Percentiles rank a stretch among this genome's conserved stretches.
phyloP scores from a whole-genome alignment of 805 yeast genomes.

The Yamadazyma paraphyllophila region DNA sequence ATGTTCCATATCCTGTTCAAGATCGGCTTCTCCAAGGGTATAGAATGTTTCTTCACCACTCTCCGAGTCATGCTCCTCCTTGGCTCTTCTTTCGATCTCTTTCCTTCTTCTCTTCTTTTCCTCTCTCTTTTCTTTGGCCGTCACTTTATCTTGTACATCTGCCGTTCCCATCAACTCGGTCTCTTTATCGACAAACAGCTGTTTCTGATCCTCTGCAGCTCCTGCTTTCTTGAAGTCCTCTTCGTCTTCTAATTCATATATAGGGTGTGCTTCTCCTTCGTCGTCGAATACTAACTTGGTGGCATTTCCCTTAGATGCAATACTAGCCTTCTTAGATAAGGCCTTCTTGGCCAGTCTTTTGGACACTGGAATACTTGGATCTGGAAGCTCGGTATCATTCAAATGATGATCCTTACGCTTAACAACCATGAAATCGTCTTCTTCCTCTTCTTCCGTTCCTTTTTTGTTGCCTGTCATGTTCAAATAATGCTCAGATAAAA shows the following conservation, averaged over 20 bases:
- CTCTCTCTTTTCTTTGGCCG: conserved; percentile 72
- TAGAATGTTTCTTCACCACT: conserved; percentile 29
- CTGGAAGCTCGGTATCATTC: conserved; percentile 62
- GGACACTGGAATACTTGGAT: conserved; percentile 63
- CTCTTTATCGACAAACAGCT: conserved; percentile 65
- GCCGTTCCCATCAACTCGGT: conserved; percentile 63
- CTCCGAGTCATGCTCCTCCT: conserved; percentile 41
- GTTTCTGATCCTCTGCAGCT: conserved; percentile 66
- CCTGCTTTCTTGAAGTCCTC: conserved; percentile 78
- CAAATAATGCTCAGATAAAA: conserved; percentile 83
- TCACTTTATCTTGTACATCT: conserved; percentile 74
- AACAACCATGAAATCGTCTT: conserved; percentile 76
- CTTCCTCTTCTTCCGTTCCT: conserved; percentile 38
- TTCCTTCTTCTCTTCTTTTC: conserved; percentile 89
- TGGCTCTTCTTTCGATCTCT: conserved; percentile 63
- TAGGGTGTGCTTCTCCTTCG: conserved; percentile 87
- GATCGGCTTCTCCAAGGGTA: conserved; percentile 33
- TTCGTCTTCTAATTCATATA: conserved; percentile 88
- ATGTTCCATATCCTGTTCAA: conserved; percentile 46
- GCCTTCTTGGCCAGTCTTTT: conserved; percentile 85
- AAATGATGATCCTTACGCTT: conserved; percentile 76
- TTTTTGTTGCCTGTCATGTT: conserved; percentile 56
- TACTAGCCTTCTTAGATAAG: conserved; percentile 74
- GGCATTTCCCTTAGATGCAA: conserved; percentile 62
- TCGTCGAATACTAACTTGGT: conserved; percentile 87